Conservation (phyloP, 768 basidiomycete species). For the Lepiota subincarnata region DNA sequence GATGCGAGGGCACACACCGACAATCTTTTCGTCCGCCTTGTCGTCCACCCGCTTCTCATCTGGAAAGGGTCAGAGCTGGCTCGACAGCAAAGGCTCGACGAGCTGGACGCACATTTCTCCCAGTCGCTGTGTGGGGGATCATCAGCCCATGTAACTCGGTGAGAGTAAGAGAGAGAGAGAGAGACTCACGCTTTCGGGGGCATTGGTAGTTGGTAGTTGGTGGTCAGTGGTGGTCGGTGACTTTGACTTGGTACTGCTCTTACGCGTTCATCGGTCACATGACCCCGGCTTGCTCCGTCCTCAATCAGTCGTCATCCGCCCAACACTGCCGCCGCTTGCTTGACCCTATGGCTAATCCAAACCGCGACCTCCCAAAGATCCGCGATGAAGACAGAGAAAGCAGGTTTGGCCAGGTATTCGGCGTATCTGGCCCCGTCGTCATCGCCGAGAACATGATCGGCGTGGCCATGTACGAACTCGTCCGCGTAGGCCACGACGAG, state of each 20-base stretch:
- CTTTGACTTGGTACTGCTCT: no score
- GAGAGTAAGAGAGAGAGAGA: no score
- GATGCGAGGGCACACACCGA: constrained; percentile 43
- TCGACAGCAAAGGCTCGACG: background rate
- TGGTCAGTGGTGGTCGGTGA: no score
- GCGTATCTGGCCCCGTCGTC: constrained; percentile 98
- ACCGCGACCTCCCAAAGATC: constrained; percentile 82
- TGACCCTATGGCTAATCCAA: constrained; percentile 82
- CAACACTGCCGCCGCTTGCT: background rate
- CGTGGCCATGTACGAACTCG: constrained; percentile 96
- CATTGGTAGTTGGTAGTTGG: no score
- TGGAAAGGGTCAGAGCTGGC: constrained; percentile 25
- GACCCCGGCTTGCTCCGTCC: constrained; percentile 10
- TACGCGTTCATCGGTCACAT: constrained; percentile 30
- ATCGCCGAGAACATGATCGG: constrained; percentile 95
- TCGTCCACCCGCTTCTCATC: constrained; percentile 84
- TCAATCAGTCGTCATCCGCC: background rate
- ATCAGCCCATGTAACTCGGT: no score
- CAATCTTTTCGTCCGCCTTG: constrained; percentile 92
- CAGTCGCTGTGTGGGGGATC: constrained; percentile 76
- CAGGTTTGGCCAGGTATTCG: constrained; percentile 83
- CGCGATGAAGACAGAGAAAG: constrained; percentile 88
- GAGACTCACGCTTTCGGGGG: constrained; percentile 87
- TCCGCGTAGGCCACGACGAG: constrained; percentile 97
- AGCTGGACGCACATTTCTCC: constrained; percentile 84